Evolutionary conservation across 352 stramenopile species (phyloP).

Genomic region (Pythium sukuiense): DNA sequence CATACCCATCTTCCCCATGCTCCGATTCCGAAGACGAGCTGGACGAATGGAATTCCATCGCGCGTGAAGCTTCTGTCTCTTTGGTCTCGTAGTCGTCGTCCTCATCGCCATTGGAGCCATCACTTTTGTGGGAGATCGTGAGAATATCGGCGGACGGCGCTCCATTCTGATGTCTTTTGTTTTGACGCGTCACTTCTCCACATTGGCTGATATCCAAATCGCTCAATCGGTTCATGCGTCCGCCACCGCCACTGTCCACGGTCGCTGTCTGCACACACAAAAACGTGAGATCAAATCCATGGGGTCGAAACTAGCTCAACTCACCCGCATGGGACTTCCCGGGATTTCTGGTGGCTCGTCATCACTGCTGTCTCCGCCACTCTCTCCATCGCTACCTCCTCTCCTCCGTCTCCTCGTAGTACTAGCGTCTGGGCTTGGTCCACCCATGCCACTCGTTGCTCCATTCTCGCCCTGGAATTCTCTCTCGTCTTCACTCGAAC

Average conservation of each 20-base stretch:
- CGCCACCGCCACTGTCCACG: not conserved
- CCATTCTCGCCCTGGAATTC: not conserved
- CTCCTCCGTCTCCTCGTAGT: not conserved
- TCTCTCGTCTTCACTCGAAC: conserved; percentile 13
- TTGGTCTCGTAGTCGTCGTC: conserved; percentile 63
- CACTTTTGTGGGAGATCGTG: conserved; percentile 26
- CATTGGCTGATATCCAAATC: conserved; percentile 10
- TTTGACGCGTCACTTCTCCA: conserved; percentile 1
- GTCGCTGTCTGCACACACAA: not conserved
- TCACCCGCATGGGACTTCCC: conserved; percentile 51
- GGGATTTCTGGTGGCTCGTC: conserved; percentile 75
- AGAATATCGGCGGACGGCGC: not conserved
- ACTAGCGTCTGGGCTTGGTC: not conserved
- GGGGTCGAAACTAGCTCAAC: conserved; percentile 3
- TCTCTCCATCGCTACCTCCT: not conserved
- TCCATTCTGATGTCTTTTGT: not conserved
- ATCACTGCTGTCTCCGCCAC: conserved; percentile 22
- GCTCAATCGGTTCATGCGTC: conserved; percentile 13
- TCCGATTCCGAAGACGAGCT: conserved; percentile 56
- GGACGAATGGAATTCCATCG: conserved; percentile 54
- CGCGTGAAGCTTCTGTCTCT: conserved; percentile 51
- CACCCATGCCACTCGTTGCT: not conserved
- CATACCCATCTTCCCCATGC: conserved; percentile 25
- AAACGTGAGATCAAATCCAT: not conserved
- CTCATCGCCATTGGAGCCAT: conserved; percentile 30